These are phyloP conservation scores for Zalaria sp. DNA, from an alignment of 2,329 filamentous ascomycete genomes.

Conservation along the genomic window DNA sequence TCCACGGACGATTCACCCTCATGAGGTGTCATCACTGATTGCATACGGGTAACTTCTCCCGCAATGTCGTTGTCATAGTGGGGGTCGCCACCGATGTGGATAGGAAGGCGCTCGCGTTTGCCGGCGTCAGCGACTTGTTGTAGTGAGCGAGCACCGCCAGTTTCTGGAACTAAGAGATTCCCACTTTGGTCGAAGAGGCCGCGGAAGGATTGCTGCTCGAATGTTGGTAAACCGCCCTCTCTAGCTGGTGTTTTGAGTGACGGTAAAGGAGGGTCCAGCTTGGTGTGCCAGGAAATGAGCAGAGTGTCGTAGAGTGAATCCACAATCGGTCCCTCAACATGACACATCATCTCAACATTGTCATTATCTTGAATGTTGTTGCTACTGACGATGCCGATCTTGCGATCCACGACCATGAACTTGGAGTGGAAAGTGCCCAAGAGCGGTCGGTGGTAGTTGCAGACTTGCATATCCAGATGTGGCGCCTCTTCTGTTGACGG, in stretches of 20 bases:
- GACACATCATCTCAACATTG: constrained; percentile 69
- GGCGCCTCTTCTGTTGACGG: constrained; percentile 53
- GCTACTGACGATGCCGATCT: constrained; percentile 56
- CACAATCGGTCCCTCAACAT: constrained; percentile 62
- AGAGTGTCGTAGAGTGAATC: constrained; percentile 64
- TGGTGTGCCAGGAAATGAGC: constrained; percentile 56
- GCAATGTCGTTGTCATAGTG: constrained; percentile 51
- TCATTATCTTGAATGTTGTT: constrained; percentile 64
- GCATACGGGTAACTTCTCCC: constrained; percentile 47
- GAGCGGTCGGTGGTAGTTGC: constrained; percentile 56
- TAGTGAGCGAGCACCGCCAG: constrained; percentile 1
- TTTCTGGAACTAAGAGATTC: constrained; percentile 11
- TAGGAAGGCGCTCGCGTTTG: constrained; percentile 25
- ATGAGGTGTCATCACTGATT: constrained; percentile 39
- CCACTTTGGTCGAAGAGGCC: constrained; percentile 17
- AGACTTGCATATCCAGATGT: constrained; percentile 55
- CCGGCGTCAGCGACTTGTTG: constrained; percentile 7
- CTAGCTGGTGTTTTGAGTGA: constrained; percentile 37
- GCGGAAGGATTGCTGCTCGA: constrained; percentile 16
- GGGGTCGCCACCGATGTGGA: constrained; percentile 44
- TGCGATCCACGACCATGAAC: constrained; percentile 62
- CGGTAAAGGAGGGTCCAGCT: constrained; percentile 45
- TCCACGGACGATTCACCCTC: constrained; percentile 39
- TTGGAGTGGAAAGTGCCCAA: constrained; percentile 68
- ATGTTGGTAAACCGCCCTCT: constrained; percentile 17